These are phyloP conservation scores for Blakeslea trispora DNA, from an alignment of 371 early-diverging fungal genomes.

Conservation along the genomic window DNA sequence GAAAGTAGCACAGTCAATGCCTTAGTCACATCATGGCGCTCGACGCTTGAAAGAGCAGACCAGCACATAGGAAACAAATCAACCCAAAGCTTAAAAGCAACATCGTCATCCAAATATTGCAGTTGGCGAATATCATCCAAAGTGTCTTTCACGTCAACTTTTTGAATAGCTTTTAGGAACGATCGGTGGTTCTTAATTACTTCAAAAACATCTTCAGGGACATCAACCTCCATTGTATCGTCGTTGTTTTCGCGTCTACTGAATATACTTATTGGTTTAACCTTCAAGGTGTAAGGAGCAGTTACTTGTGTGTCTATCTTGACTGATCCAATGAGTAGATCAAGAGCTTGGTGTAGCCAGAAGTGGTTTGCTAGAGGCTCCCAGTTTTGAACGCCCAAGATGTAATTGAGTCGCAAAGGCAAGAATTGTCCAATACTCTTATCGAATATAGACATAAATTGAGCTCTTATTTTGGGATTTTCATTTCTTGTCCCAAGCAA, in stretches of 20 bases:
- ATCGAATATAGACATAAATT: slow-evolving; percentile 84
- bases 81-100: slow-evolving; percentile 82
- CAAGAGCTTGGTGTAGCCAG: slow-evolving; percentile 92
- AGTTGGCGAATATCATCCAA: slow-evolving; percentile 66
- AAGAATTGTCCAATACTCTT: slow-evolving; percentile 70
- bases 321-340: slow-evolving; percentile 79
- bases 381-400: slow-evolving; percentile 96
- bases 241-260: slow-evolving; percentile 22
- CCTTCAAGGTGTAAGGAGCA: slow-evolving; percentile 51
- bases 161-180: slow-evolving; percentile 63
- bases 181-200: slow-evolving; percentile 53
- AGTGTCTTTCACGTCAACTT: slow-evolving; percentile 53
- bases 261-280: slow-evolving; percentile 52
- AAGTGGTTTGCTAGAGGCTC: slow-evolving; percentile 81
- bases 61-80: slow-evolving; percentile 87
- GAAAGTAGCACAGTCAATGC: slow-evolving; percentile 82
- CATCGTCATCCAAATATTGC: slow-evolving; percentile 69
- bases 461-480: slow-evolving; percentile 75
- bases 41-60: slow-evolving; percentile 68
- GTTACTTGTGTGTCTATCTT: slow-evolving; percentile 41
- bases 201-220: slow-evolving; percentile 38
- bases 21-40: slow-evolving; percentile 84
- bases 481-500: slow-evolving; percentile 83
- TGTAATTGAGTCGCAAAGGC: slow-evolving; percentile 80
- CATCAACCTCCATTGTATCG: slow-evolving; percentile 22